Conservation (phyloP, 2,329 filamentous ascomycete species). For the Cladosporium sp. region DNA sequence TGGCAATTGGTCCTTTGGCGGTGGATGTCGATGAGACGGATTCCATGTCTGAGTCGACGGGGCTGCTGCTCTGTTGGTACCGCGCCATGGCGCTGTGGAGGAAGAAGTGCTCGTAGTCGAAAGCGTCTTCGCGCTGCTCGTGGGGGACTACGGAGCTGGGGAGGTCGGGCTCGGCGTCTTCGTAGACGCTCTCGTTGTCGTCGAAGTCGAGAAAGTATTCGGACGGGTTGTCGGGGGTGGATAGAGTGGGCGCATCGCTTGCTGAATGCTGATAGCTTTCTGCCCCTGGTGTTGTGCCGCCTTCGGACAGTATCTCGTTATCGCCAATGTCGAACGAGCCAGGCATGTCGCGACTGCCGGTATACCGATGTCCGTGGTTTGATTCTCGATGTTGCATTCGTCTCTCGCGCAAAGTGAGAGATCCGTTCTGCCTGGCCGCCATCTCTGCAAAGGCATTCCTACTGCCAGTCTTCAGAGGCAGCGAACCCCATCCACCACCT, state of each 20-base stretch:
- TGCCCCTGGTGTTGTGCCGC: not conserved
- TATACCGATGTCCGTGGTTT: slow-evolving; percentile 3
- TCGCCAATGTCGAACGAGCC: slow-evolving; percentile 9
- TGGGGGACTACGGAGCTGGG: slow-evolving; percentile 50
- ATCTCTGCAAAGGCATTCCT: slow-evolving; percentile 27
- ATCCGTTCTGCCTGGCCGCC: slow-evolving; percentile 5
- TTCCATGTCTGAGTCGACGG: slow-evolving; percentile 39
- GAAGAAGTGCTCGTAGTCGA: slow-evolving; percentile 96
- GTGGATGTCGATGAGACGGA: slow-evolving; percentile 38
- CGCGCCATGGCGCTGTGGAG: slow-evolving; percentile 86
- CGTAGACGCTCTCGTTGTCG: slow-evolving; percentile 36
- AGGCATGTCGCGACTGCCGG: slow-evolving; percentile 16
- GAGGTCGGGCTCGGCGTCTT: slow-evolving; percentile 37
- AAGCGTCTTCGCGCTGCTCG: slow-evolving; percentile 90
- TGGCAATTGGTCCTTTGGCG: slow-evolving; percentile 33
- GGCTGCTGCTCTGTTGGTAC: slow-evolving; percentile 50
- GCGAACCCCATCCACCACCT: not conserved
- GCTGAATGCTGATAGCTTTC: slow-evolving; percentile 9
- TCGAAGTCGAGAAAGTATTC: slow-evolving; percentile 18
- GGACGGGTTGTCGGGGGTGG: slow-evolving; percentile 16
- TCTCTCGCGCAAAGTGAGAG: slow-evolving; percentile 16
- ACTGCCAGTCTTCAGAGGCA: slow-evolving; percentile 15
- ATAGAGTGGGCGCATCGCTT: slow-evolving; percentile 3
- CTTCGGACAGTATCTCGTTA: slow-evolving; percentile 10
- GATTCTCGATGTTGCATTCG: slow-evolving; percentile 17